Evolutionary conservation across 2,329 filamentous ascomycete species (phyloP), one percentile per base, ranked within the genome.

Genomic region (Colletotrichum cereale): DNA sequence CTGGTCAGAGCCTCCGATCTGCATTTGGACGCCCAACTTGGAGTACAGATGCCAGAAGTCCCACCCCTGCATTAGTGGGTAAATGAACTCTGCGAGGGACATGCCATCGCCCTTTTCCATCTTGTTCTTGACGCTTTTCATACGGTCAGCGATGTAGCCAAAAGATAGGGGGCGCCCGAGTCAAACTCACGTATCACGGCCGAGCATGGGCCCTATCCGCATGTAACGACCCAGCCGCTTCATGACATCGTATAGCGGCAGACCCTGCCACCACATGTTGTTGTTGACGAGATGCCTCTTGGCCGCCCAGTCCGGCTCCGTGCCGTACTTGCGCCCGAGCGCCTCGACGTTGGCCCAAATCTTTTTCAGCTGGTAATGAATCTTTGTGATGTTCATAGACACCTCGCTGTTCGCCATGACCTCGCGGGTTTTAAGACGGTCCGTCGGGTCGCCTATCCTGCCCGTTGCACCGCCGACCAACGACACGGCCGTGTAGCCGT

Each of bases 1-100:
- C 83, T 99, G 96, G 79, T 99, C 96, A 8, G 95, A 95, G 48
- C 96, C 96, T 69, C 96, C 96, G 63, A 99, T 93, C 82, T 99
- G 95, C 79, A 98, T 88, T 78, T 95, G 92, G 12, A 95, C 86
- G 58, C 88, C 88, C 31, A 87, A 86, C 57, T 89, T 87, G 73
- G 76, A 80, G 82, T 93, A 97, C 83, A 98, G 88, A 75, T 93
- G 87, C 93, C 94, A 98, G 89, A 95, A 99, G 80, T 99, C 96
- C 92, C 95, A 98, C 29, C 92, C 95, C 80, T 99, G 96, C 77
- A 98, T 89, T 21, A 99, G 83, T 1, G 97, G 96, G 78, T 99
- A 99, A 52, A 91, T 89, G 81, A 99, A 97, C 79, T 99, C 96
- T 44, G 94, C 92, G 77, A 97, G 93, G 0, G 95, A 97, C 92